Percentiles rank a stretch among this genome's conserved stretches.
Evolutionary conservation across 1,284 basidiomycete genomes (phyloP).

Genomic region (Stygiomarasmius scandens): DNA sequence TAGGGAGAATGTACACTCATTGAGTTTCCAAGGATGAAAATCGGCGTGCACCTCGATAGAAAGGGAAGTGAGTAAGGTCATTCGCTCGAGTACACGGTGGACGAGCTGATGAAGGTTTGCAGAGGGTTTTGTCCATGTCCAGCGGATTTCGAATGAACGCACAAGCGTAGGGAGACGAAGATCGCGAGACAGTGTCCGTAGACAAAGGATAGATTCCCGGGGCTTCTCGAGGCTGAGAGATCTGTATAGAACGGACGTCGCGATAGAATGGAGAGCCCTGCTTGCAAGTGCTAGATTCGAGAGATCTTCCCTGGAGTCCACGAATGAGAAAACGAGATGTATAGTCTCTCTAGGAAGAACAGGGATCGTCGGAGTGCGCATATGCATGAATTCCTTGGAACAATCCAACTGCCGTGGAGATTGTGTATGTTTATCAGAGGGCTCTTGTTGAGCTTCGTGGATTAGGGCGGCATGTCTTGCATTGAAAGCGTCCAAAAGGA

Average conservation of each 20-base stretch:
- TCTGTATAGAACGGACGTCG: conserved; percentile 49
- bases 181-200: conserved; percentile 41
- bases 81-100: conserved; percentile 40
- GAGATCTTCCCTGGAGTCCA: conserved; percentile 30
- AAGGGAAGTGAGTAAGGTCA: conserved; percentile 43
- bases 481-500: conserved; percentile 13
- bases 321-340: conserved; percentile 42
- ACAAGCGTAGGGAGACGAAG: conserved; percentile 41
- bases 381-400: background rate
- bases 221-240: conserved; percentile 33
- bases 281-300: conserved; percentile 31
- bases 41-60: conserved; percentile 49
- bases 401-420: background rate
- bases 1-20: conserved; percentile 45
- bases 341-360: conserved; percentile 54
- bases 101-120: conserved; percentile 53
- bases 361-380: conserved; percentile 10
- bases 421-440: background rate
- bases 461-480: conserved; percentile 10
- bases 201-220: conserved; percentile 34
- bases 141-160: conserved; percentile 46
- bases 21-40: conserved; percentile 45
- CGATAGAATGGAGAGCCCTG: conserved; percentile 41
- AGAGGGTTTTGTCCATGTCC: conserved; percentile 33
- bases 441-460: conserved; percentile 9